Evolutionary conservation across 805 yeast species (phyloP).

Genomic region (Pichia scutulata): DNA sequence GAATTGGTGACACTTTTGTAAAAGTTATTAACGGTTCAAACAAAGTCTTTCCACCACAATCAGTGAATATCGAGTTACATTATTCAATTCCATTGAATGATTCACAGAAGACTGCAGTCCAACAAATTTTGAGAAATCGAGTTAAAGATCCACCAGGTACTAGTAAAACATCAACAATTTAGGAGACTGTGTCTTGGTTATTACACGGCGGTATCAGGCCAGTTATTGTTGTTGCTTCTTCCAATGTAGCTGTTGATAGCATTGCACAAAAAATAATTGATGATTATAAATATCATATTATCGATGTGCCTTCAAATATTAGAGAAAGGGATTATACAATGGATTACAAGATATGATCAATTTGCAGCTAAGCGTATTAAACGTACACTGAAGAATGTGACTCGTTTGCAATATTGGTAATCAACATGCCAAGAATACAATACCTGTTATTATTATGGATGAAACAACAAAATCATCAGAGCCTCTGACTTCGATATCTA

Average conservation of each 20-base stretch:
- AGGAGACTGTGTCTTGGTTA: constrained; percentile 73
- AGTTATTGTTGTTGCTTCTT: constrained; percentile 63
- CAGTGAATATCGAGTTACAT: too few relatives aligned
- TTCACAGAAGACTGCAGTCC: constrained; percentile 68
- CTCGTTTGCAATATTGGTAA: constrained; percentile 56
- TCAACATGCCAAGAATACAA: constrained; percentile 40
- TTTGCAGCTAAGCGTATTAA: constrained; percentile 32
- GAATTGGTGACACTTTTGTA: constrained; percentile 45
- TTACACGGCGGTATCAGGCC: constrained; percentile 52
- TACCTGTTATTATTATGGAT: constrained; percentile 65
- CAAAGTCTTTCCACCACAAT: constrained; percentile 28
- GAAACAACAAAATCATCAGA: constrained; percentile 72
- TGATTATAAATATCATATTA: constrained; percentile 41
- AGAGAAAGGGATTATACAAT: constrained; percentile 54
- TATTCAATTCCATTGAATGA: constrained; percentile 36
- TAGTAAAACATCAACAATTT: constrained; percentile 74
- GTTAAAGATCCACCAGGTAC: constrained; percentile 73
- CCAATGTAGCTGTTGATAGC: constrained; percentile 67
- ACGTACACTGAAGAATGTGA: constrained; percentile 24
- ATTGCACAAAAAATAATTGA: constrained; percentile 59
- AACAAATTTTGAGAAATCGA: constrained; percentile 56
- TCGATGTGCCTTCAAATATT: constrained; percentile 50
- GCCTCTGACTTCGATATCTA: constrained; percentile 58
- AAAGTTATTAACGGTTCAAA: constrained; percentile 21
- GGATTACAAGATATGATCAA: constrained; percentile 47